These are phyloP conservation scores for Podila epigama DNA, from an alignment of 192 early-diverging fungal genomes.

Conservation along the genomic window DNA sequence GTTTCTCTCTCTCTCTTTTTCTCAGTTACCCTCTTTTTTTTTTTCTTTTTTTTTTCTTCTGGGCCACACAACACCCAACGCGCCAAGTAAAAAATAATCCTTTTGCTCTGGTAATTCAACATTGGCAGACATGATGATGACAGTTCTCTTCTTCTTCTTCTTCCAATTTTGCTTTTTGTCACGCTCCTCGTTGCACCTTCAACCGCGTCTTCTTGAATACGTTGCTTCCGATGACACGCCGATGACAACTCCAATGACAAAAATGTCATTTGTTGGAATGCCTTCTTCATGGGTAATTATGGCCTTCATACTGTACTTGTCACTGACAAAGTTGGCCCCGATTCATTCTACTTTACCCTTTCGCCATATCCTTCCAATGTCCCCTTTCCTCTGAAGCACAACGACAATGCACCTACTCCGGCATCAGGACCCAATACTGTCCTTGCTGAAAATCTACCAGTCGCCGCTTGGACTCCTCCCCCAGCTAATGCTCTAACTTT, in stretches of 20 bases:
- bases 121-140: not conserved
- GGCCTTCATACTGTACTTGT: not conserved
- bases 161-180: not conserved
- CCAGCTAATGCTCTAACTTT: conserved; percentile 24
- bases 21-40: too few relatives aligned
- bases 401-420: not conserved
- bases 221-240: too few relatives aligned
- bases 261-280: too few relatives aligned
- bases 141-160: not conserved
- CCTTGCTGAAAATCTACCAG: not conserved
- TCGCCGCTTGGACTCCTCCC: conserved; percentile 5
- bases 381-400: not conserved
- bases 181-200: not conserved
- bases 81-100: too few relatives aligned
- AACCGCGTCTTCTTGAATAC: too few relatives aligned
- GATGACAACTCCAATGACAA: too few relatives aligned
- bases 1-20: not conserved
- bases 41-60: too few relatives aligned
- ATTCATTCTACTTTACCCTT: not conserved
- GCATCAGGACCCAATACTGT: not conserved
- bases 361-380: not conserved
- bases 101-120: too few relatives aligned
- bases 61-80: too few relatives aligned
- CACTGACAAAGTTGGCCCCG: not conserved
- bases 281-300: too few relatives aligned